Evolutionary conservation across 306 rosid species (phyloP).

Genomic region (Quercus glauca): DNA sequence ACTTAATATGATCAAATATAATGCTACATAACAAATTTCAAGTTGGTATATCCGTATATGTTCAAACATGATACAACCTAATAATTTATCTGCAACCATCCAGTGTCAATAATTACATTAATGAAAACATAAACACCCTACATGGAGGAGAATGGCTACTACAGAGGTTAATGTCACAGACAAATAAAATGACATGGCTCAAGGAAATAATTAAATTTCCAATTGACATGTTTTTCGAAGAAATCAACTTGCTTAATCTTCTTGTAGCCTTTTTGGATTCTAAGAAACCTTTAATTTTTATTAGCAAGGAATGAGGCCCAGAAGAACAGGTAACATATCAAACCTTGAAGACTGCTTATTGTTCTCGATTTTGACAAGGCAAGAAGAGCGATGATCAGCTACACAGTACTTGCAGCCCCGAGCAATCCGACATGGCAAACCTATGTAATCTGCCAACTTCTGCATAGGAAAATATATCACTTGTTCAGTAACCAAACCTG

Average conservation of each 20-base stretch:
- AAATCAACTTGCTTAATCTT: conserved; percentile 1
- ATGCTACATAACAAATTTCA: not conserved
- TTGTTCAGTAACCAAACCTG: not conserved
- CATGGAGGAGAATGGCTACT: not conserved
- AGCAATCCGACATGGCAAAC: conserved; percentile 98
- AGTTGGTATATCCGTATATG: not conserved
- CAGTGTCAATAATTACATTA: not conserved
- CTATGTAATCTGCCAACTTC: conserved; percentile 94
- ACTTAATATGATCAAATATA: not conserved
- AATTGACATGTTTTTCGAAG: not conserved
- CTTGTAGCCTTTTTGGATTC: not conserved
- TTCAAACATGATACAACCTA: not conserved
- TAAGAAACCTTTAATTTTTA: not conserved
- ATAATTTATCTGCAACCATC: not conserved
- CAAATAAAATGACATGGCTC: not conserved
- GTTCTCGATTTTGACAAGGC: conserved; percentile 82
- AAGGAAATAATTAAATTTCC: not conserved
- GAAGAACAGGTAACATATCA: conserved; percentile 17
- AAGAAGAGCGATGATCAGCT: conserved; percentile 92
- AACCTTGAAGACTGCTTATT: conserved; percentile 67
- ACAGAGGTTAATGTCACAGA: not conserved
- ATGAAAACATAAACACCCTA: not conserved
- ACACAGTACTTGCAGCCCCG: conserved; percentile 93
- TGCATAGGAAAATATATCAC: conserved; percentile 36
- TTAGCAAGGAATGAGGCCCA: conserved; percentile 3